A percentile compares a stretch with the other conserved stretches of the same genome.
Conservation (phyloP, 331 rosid species). For the Dryas integrifolia region DNA sequence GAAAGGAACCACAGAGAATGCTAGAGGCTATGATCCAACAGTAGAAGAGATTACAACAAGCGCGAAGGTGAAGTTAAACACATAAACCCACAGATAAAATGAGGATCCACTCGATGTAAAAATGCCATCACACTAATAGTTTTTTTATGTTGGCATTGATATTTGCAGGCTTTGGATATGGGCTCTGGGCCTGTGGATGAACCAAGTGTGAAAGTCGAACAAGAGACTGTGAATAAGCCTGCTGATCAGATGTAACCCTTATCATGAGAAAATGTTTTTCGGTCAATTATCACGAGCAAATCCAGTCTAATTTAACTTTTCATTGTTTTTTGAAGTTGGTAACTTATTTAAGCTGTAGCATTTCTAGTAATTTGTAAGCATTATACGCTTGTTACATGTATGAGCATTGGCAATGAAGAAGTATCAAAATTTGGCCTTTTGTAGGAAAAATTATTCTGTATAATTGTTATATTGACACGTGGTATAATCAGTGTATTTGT, state of each 20-base stretch:
- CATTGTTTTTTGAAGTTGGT: slow-evolving; percentile 20
- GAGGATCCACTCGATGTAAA: background rate
- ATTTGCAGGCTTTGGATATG: slow-evolving; percentile 62
- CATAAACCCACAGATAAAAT: background rate
- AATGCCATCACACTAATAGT: background rate
- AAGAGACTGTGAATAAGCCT: slow-evolving; percentile 45
- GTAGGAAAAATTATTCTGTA: background rate
- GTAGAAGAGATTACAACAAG: slow-evolving; percentile 46
- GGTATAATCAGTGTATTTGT: too few relatives aligned
- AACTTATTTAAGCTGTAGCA: slow-evolving; percentile 22
- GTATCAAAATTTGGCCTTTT: slow-evolving; percentile 3
- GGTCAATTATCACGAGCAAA: background rate
- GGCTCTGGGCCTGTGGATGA: slow-evolving; percentile 47
- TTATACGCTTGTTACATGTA: background rate
- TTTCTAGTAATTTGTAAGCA: slow-evolving; percentile 8
- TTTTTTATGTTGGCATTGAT: slow-evolving; percentile 13
- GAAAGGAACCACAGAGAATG: slow-evolving; percentile 56
- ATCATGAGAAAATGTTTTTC: background rate
- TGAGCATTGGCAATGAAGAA: background rate
- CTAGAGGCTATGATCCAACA: slow-evolving; percentile 47
- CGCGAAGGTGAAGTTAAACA: slow-evolving; percentile 51
- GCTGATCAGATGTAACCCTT: slow-evolving; percentile 40
- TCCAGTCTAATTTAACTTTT: background rate
- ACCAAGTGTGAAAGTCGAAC: slow-evolving; percentile 59
- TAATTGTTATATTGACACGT: background rate